Percentiles rank a stretch among this genome's conserved stretches.
phyloP scores from a whole-genome alignment of 257 asterid species.

The Linderniella brevidens region DNA sequence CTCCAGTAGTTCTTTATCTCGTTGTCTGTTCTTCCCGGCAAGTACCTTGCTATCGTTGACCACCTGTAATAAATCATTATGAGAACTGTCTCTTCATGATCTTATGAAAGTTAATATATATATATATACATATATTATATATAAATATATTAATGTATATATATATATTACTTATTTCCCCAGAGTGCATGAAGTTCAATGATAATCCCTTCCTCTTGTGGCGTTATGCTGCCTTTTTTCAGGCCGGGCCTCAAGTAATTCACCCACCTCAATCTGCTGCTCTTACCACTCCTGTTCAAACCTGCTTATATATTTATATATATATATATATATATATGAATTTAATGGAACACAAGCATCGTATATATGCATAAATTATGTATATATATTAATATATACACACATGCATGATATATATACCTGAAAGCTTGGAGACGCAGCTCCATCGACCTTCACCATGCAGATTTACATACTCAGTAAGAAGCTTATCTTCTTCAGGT shows the following conservation, averaged over 20 bases:
- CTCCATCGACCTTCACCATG: constrained; percentile 89
- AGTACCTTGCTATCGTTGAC: constrained; percentile 4
- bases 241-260: constrained; percentile 46
- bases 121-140: background rate
- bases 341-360: too few species aligned
- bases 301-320: constrained; percentile 20
- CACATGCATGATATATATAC: constrained; percentile 11
- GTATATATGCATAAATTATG: background rate
- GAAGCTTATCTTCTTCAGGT: constrained; percentile 73
- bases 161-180: background rate
- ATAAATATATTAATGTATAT: background rate
- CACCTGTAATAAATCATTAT: background rate
- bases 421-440: constrained; percentile 52
- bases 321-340: background rate
- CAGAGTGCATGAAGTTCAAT: constrained; percentile 5
- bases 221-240: constrained; percentile 3
- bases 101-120: background rate
- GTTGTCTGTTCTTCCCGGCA: constrained; percentile 8
- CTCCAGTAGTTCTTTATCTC: constrained; percentile 8
- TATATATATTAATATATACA: too few species aligned
- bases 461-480: constrained; percentile 29
- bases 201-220: constrained; percentile 3
- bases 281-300: constrained; percentile 49
- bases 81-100: background rate
- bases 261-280: constrained; percentile 55